phyloP scores from a whole-genome alignment of 805 yeast genomes.

The Hanseniaspora thailandica region DNA sequence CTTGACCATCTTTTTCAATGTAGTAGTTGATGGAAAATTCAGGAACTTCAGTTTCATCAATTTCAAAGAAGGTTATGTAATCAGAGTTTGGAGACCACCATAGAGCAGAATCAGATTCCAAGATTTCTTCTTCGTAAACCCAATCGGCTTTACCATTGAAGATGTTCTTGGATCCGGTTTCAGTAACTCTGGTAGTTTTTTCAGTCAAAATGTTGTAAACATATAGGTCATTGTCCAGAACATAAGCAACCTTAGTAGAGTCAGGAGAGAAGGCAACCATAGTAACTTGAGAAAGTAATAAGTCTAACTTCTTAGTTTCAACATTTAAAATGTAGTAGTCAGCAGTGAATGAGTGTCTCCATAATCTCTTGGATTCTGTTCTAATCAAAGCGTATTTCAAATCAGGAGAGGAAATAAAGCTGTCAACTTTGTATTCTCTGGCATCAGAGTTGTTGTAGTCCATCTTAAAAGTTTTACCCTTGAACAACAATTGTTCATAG shows the following conservation, averaged over 20 bases:
- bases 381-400: slow-evolving; percentile 45
- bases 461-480: slow-evolving; percentile 37
- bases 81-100: slow-evolving; percentile 82
- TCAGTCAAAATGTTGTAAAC: slow-evolving; percentile 32
- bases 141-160: slow-evolving; percentile 89
- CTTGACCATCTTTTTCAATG: slow-evolving; percentile 34
- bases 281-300: slow-evolving; percentile 30
- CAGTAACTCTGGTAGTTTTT: slow-evolving; percentile 40
- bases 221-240: slow-evolving; percentile 58
- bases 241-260: slow-evolving; percentile 54
- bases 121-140: slow-evolving; percentile 89
- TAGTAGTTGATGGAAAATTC: slow-evolving; percentile 65
- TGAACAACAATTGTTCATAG: slow-evolving; percentile 38
- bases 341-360: slow-evolving; percentile 42
- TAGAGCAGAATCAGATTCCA: slow-evolving; percentile 53
- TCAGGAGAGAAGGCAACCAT: slow-evolving; percentile 65
- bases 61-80: slow-evolving; percentile 50
- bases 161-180: slow-evolving; percentile 56
- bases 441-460: slow-evolving; percentile 23
- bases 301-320: slow-evolving; percentile 20
- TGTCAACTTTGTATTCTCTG: slow-evolving; percentile 37
- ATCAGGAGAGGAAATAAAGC: slow-evolving; percentile 56
- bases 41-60: slow-evolving; percentile 65
- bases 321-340: slow-evolving; percentile 35
- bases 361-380: slow-evolving; percentile 49